Conservation (phyloP, 495 filamentous ascomycete genomes). For the Annulohypoxylon stygium region DNA sequence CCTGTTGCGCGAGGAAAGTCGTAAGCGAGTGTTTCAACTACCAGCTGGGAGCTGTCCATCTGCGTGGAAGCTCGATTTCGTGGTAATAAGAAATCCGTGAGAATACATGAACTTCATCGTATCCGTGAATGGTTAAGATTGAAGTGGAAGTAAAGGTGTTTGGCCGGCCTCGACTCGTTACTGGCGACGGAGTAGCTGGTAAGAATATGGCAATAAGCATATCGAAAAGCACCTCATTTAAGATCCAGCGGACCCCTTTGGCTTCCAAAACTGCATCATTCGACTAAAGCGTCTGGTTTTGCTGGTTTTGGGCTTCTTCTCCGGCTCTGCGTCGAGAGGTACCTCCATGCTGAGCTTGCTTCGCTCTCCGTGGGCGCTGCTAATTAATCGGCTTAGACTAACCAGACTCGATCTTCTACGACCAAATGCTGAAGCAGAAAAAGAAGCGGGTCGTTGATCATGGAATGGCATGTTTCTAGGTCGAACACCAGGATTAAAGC, state of each 20-base stretch:
- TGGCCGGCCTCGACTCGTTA: constrained; percentile 5
- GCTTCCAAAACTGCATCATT: constrained; percentile 87
- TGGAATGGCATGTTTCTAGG: constrained; percentile 58
- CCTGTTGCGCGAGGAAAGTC: constrained; percentile 36
- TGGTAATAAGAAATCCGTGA: constrained; percentile 42
- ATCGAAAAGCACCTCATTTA: constrained; percentile 18
- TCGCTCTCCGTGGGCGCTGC: constrained; percentile 79
- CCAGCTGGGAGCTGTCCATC: constrained; percentile 29
- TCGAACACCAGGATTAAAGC: constrained; percentile 51
- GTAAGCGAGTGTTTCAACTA: constrained; percentile 37
- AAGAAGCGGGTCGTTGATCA: constrained; percentile 75
- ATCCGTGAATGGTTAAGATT: constrained; percentile 21
- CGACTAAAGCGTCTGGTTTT: constrained; percentile 80
- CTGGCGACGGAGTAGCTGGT: not conserved
- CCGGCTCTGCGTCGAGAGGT: constrained; percentile 64
- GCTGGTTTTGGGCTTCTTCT: constrained; percentile 75
- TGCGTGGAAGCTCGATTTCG: constrained; percentile 23
- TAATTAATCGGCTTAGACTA: constrained; percentile 86
- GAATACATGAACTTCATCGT: constrained; percentile 43
- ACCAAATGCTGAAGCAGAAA: constrained; percentile 73
- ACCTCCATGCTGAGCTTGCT: constrained; percentile 85
- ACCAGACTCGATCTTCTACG: constrained; percentile 87
- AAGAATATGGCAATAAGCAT: not conserved
- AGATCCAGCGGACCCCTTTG: constrained; percentile 54
- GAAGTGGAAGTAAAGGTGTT: constrained; percentile 7